phyloP scores from a whole-genome alignment of 164 flowering plant species.

The Protea cynaroides region DNA sequence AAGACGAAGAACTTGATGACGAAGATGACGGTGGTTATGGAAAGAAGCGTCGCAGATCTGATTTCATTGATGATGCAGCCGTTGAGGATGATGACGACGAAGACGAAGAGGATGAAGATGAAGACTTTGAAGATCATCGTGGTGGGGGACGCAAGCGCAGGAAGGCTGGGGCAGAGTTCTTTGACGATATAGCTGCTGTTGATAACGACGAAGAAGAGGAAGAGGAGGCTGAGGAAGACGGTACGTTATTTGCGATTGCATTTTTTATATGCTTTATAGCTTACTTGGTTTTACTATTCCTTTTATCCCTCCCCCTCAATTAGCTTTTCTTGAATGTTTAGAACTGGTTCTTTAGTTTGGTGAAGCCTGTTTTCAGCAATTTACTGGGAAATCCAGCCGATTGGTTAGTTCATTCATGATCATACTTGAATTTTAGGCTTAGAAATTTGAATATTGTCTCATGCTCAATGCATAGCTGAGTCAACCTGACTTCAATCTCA shows the following conservation, averaged over 20 bases:
- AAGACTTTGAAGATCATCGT: slow-evolving; percentile 19
- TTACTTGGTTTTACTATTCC: too few relatives aligned
- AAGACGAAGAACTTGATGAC: slow-evolving; percentile 34
- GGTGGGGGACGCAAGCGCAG: slow-evolving; percentile 22
- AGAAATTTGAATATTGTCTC: too few relatives aligned
- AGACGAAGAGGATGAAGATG: slow-evolving; percentile 55
- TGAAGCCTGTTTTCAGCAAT: too few relatives aligned
- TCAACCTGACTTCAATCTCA: too few relatives aligned
- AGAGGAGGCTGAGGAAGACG: slow-evolving; percentile 73
- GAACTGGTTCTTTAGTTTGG: too few relatives aligned
- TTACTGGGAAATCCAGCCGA: too few relatives aligned
- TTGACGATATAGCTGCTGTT: slow-evolving; percentile 49
- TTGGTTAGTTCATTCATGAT: too few relatives aligned
- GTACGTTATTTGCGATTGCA: slow-evolving; percentile 12
- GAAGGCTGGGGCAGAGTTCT: slow-evolving; percentile 28
- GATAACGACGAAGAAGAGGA: slow-evolving; percentile 63
- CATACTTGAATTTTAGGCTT: too few relatives aligned
- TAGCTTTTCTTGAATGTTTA: too few relatives aligned
- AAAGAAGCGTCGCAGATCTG: slow-evolving; percentile 47
- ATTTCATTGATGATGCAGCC: slow-evolving; percentile 67
- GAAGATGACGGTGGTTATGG: slow-evolving; percentile 24
- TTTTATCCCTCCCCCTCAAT: too few relatives aligned
- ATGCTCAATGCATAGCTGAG: too few relatives aligned
- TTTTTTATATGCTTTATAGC: too few relatives aligned
- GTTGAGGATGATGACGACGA: slow-evolving; percentile 78